These are phyloP conservation scores for Carex myosuroides DNA, from an alignment of 176 grass and related monocot genomes.

Conservation along the genomic window DNA sequence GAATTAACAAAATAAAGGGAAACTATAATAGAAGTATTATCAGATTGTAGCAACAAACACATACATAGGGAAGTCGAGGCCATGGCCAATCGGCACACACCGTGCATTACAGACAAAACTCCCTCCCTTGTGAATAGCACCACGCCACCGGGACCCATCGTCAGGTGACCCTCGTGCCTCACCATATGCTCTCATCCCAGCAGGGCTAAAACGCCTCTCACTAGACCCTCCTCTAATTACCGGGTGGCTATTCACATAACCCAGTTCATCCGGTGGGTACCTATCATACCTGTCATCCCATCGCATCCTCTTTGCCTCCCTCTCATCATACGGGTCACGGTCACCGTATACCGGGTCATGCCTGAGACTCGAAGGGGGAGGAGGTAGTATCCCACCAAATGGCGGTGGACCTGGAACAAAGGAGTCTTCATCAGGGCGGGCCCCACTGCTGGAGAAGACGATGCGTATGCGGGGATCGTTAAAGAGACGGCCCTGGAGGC, in stretches of 20 bases:
- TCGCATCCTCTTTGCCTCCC: slow-evolving; percentile 53
- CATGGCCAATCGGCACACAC: slow-evolving; percentile 70
- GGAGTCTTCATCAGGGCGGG: slow-evolving; percentile 27
- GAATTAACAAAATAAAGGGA: slow-evolving; percentile 10
- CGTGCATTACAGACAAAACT: slow-evolving; percentile 79
- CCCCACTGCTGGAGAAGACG: slow-evolving; percentile 60
- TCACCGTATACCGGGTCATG: slow-evolving; percentile 1
- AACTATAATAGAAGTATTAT: slow-evolving; percentile 7
- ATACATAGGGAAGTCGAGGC: slow-evolving; percentile 63
- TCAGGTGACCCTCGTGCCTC: slow-evolving; percentile 30
- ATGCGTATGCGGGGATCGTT: slow-evolving; percentile 78
- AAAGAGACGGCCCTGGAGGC: slow-evolving; percentile 76
- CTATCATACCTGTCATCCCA: slow-evolving; percentile 26
- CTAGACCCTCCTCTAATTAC: slow-evolving; percentile 27
- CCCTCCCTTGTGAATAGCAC: slow-evolving; percentile 78
- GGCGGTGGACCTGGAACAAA: slow-evolving; percentile 34
- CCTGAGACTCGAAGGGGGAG: slow-evolving; percentile 26
- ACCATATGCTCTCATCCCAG: slow-evolving; percentile 48
- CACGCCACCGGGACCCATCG: slow-evolving; percentile 54
- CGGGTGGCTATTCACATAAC: background rate
- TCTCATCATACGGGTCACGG: slow-evolving; percentile 34
- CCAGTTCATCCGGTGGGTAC: background rate
- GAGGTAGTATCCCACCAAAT: slow-evolving; percentile 46
- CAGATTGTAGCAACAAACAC: slow-evolving; percentile 24
- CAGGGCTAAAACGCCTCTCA: slow-evolving; percentile 39